Conservation (phyloP, 2,329 filamentous ascomycete genomes). For the Myriosclerotinia duriaeana region DNA sequence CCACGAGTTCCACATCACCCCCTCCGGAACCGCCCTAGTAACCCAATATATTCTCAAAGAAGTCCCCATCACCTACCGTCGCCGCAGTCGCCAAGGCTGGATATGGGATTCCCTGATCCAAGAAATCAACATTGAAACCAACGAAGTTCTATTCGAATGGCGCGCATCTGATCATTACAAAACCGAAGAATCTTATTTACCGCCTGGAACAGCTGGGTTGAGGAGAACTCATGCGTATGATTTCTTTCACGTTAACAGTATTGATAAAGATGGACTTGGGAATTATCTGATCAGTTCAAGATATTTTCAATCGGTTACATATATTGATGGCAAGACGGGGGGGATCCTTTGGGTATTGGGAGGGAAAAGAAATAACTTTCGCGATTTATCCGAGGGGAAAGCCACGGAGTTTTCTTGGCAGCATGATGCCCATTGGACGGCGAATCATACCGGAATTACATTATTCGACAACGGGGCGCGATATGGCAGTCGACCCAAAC, state of each 20-base stretch:
- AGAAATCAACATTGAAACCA: constrained; percentile 3
- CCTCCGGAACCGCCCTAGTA: constrained; percentile 46
- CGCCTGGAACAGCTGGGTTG: constrained; percentile 2
- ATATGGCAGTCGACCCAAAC: constrained; percentile 15
- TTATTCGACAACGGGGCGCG: constrained; percentile 29
- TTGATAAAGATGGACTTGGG: constrained; percentile 43
- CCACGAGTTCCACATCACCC: constrained; percentile 48
- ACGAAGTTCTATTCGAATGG: constrained; percentile 9
- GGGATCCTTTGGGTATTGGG: constrained; percentile 49
- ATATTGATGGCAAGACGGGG: constrained; percentile 45
- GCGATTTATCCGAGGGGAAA: constrained; percentile 34
- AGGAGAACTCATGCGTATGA: constrained; percentile 38
- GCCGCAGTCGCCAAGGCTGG: constrained; percentile 2
- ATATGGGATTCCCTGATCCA: constrained; percentile 14
- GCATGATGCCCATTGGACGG: constrained; percentile 47
- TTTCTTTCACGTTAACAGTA: constrained; percentile 39
- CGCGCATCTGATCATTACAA: constrained; percentile 2
- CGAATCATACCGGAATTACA: constrained; percentile 25
- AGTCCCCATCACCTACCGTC: constrained; percentile 41
- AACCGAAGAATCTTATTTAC: constrained; percentile 6
- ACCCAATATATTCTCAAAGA: constrained; percentile 44
- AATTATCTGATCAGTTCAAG: constrained; percentile 50
- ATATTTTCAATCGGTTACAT: constrained; percentile 45
- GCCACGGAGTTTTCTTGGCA: constrained; percentile 51
- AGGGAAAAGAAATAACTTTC: constrained; percentile 47